Evolutionary conservation across 805 yeast genomes (phyloP), one percentile per base, ranked within the genome.

Genomic region (Lachancea meyersii): DNA sequence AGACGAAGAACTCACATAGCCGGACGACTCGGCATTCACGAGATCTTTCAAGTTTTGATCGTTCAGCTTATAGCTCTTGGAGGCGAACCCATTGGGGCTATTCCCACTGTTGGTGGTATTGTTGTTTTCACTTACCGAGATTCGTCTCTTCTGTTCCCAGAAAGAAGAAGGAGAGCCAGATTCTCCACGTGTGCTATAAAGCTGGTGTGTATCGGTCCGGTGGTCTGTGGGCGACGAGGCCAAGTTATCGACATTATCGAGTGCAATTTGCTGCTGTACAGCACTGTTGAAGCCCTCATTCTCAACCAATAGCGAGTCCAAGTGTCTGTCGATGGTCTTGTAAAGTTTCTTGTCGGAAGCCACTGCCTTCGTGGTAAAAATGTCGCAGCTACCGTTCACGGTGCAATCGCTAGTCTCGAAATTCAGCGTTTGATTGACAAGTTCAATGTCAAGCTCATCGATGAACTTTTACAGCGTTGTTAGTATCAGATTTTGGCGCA

Each of bases 331-430:
- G 33, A 93, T 79, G 0, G 89, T 79, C 62, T 87, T 86, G 69
- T 85, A 87, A 22, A 91, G 73, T 63, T 89, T 89, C 52, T 88
- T 75, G 63, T 93, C 98, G 1, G 91, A 75, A 1, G 93, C 86
- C 19, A 89, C 86, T 1, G 96, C 88, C 57, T 91, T 93, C 1
- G 98, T 93, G 1, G 97, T 86, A 58, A 87, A 93, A 38, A 93
- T 73, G 58, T 93, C 98, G 60, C 96, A 82, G 20, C 95, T 88
- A 10, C 97, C 97, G 43, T 77, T 76, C 31, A 93, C 79, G 52
- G 75, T 81, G 55, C 84, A 77, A 52, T 84, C 94, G 1, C 77
- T 71, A 3, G 88, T 79, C 49, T 80, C 85, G 51, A 86, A 87
- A 50, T 80, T 79, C 43, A 93, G 76, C 42, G 86, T 84, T 57